Conservation (phyloP, 2,329 filamentous ascomycete genomes). For the Fusarium piperis region DNA sequence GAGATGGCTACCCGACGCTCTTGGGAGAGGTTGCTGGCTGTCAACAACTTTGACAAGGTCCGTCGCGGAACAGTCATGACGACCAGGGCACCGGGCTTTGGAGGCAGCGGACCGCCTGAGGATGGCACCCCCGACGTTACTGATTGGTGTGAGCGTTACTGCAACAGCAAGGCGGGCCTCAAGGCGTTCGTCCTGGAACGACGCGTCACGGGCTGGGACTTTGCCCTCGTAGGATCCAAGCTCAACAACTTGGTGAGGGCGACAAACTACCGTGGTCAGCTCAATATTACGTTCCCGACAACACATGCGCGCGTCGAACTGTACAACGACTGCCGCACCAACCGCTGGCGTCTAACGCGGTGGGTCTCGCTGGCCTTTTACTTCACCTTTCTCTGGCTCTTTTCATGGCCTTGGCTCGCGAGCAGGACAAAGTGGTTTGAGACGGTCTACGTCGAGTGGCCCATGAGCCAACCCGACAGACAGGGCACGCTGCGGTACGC, state of each 20-base stretch:
- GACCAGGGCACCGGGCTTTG: slow-evolving; percentile 59
- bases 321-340: slow-evolving; percentile 70
- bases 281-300: slow-evolving; percentile 68
- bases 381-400: slow-evolving; percentile 73
- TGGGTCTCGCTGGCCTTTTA: slow-evolving; percentile 75
- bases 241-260: slow-evolving; percentile 67
- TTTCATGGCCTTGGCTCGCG: slow-evolving; percentile 77
- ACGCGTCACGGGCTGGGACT: slow-evolving; percentile 69
- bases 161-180: slow-evolving; percentile 64
- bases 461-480: slow-evolving; percentile 40
- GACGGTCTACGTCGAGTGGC: slow-evolving; percentile 70
- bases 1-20: slow-evolving; percentile 52
- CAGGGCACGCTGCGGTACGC: slow-evolving; percentile 59
- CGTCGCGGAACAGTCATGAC: slow-evolving; percentile 71
- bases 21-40: slow-evolving; percentile 59
- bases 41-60: slow-evolving; percentile 67
- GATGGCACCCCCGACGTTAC: slow-evolving; percentile 46
- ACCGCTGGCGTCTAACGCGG: slow-evolving; percentile 69
- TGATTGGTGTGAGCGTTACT: slow-evolving; percentile 77
- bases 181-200: slow-evolving; percentile 65
- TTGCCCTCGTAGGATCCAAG: slow-evolving; percentile 59
- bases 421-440: slow-evolving; percentile 74
- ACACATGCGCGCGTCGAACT: slow-evolving; percentile 67
- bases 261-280: slow-evolving; percentile 73
- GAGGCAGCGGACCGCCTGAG: slow-evolving; percentile 41